Evolutionary conservation across 257 asterid species (phyloP).

Genomic region (Jaltomata sinuosa): DNA sequence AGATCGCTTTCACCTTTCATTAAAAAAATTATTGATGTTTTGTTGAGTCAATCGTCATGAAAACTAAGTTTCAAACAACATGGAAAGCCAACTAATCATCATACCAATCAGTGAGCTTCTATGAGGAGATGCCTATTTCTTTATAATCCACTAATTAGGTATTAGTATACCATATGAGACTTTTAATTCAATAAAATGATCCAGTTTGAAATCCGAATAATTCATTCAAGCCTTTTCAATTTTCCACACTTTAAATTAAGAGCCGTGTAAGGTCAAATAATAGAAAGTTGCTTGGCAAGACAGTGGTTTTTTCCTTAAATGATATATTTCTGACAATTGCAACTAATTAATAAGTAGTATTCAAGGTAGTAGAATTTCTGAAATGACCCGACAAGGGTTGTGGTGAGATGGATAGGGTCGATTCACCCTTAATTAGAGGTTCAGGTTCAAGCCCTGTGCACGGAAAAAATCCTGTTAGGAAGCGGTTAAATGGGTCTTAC

Average conservation of each 20-base stretch:
- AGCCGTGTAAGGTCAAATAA: neutral
- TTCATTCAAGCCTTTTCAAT: neutral
- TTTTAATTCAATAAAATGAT: neutral
- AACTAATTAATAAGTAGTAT: neutral
- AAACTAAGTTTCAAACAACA: neutral
- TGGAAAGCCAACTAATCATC: neutral
- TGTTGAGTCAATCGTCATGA: neutral
- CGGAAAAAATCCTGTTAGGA: too few species aligned
- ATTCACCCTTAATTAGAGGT: too few species aligned
- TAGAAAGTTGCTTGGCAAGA: neutral
- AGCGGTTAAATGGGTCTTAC: too few species aligned
- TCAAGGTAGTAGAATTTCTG: neutral
- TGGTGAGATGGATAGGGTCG: too few species aligned
- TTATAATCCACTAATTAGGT: constrained; percentile 1
- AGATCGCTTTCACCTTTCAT: neutral
- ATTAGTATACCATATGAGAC: neutral
- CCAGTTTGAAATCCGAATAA: neutral
- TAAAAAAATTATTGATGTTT: neutral
- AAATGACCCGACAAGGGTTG: too few species aligned
- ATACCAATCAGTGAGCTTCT: neutral
- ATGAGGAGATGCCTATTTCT: neutral
- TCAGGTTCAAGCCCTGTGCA: too few species aligned
- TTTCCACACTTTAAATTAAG: neutral
- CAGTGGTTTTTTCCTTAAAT: neutral
- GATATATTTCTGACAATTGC: neutral